Evolutionary conservation across 345 rosid genomes (phyloP), one percentile per base, ranked within the genome.

Genomic region (Euphorbia peplus): DNA sequence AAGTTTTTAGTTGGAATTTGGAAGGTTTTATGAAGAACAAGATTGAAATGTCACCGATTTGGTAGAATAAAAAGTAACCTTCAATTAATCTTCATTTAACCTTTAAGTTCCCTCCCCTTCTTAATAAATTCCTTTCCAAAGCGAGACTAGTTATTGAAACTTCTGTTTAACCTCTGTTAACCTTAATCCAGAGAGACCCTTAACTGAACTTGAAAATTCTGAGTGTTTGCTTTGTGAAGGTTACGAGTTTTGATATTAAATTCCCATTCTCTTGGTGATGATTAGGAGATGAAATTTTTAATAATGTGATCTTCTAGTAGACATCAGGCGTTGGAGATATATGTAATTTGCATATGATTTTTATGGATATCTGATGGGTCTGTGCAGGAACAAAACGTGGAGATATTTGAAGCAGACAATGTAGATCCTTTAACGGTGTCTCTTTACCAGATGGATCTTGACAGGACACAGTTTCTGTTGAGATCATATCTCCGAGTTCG

Each of bases 401-500:
- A 84, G 56, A 71, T 73, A 32, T 82, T 68, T 32, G 81, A 71
- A 55, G 75, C 74, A 47, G 69, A 65, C 22, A 81, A 82, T 3
- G 28, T 73, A 67, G 96, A 88, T 76, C 95, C 93, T 44, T 80
- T 90, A 18, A 80, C 86, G 1, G 83, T 84, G 14, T 95, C 97
- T 4, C 89, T 95, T 42, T 91, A 95, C 76, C 92, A 87, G 76
- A 88, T 88, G 96, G 96, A 95, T 70, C 55, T 91, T 63, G 96
- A 95, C 24, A 79, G 96, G 76, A 78, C 87, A 3, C 97, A 91
- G 77, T 95, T 82, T 79, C 74, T 91, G 64, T 72, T 91, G 78
- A 81, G 99, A 81, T 95, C 98, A 0, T 95, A 91, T 83, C 91
- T 95, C 42, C 86, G 99, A 14, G 82, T 88, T 64, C 85, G 96